Conservation (phyloP, 2,329 filamentous ascomycete genomes). For the Stemphylium vesicarium region DNA sequence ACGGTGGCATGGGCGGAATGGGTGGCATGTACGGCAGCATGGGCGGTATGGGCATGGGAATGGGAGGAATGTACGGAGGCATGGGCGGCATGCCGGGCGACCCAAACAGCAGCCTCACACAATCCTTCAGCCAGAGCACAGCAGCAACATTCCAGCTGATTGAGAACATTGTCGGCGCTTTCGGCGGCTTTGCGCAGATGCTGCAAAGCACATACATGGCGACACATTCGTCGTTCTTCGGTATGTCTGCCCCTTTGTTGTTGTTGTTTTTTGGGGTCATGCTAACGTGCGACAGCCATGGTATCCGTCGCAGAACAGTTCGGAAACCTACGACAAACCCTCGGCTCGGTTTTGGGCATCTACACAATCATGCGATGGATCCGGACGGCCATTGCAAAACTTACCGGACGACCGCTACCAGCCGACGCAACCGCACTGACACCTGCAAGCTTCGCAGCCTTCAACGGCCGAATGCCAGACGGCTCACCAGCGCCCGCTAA, state of each 20-base stretch:
- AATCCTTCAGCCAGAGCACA: conserved; percentile 92
- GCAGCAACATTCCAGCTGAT: conserved; percentile 98
- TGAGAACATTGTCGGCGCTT: conserved; percentile 93
- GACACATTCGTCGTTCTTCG: conserved; percentile 97
- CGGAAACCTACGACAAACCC: conserved; percentile 86
- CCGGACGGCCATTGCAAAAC: conserved; percentile 85
- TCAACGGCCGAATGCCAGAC: conserved; percentile 75
- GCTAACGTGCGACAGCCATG: conserved; percentile 69
- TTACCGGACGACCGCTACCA: conserved; percentile 89
- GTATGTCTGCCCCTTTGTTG: conserved; percentile 59
- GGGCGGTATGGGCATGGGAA: conserved; percentile 46
- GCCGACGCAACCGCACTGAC: conserved; percentile 87
- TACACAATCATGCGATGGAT: conserved; percentile 97
- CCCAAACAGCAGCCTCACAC: conserved; percentile 92
- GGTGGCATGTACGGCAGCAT: conserved; percentile 44
- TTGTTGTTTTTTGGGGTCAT: not conserved
- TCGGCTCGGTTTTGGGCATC: conserved; percentile 92
- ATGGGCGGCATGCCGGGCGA: conserved; percentile 55
- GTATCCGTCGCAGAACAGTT: conserved; percentile 98
- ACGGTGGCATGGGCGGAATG: conserved; percentile 51
- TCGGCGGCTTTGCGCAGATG: conserved; percentile 98
- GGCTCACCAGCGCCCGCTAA: conserved; percentile 69
- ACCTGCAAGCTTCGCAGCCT: conserved; percentile 87
- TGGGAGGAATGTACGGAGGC: conserved; percentile 58
- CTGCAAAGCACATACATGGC: conserved; percentile 99